Percentiles rank a stretch among this genome's conserved stretches.
phyloP scores from a whole-genome alignment of 2,329 filamentous ascomycete species.

The Aspergillus vadensis region DNA sequence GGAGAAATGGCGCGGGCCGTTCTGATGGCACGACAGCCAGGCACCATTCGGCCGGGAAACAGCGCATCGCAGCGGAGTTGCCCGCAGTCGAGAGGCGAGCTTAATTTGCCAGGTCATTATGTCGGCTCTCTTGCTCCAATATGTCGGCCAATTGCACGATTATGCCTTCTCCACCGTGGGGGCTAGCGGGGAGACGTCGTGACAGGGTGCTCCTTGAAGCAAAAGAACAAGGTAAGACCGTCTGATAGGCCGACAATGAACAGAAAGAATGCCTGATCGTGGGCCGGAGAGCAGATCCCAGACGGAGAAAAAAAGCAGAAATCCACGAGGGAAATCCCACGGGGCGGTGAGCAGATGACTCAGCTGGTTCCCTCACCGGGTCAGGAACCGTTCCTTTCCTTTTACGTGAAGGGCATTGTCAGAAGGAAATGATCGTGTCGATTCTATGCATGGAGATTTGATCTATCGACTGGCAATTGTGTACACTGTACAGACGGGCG shows the following conservation, averaged over 20 bases:
- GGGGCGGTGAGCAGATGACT: slow-evolving; percentile 5
- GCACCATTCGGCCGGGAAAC: slow-evolving; percentile 34
- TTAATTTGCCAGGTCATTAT: slow-evolving; percentile 36
- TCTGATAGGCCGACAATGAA: not conserved
- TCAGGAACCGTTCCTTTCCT: not conserved
- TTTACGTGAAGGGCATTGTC: not conserved
- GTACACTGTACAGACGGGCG: too few species aligned
- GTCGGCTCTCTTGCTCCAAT: not conserved
- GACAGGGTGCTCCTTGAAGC: slow-evolving; percentile 6
- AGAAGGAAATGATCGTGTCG: not conserved
- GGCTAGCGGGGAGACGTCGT: slow-evolving; percentile 13
- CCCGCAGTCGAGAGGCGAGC: slow-evolving; percentile 33
- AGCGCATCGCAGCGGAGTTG: slow-evolving; percentile 32
- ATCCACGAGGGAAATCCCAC: not conserved
- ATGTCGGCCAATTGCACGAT: slow-evolving; percentile 18
- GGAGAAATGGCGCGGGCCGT: slow-evolving; percentile 16
- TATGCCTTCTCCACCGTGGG: slow-evolving; percentile 18
- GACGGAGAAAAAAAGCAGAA: slow-evolving; percentile 5
- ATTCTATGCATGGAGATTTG: not conserved
- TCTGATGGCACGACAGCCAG: slow-evolving; percentile 26
- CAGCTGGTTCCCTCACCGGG: not conserved
- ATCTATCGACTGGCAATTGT: too few species aligned
- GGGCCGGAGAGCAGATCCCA: not conserved
- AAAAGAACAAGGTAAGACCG: not conserved
- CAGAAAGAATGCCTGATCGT: not conserved